Evolutionary conservation across 2,329 filamentous ascomycete species (phyloP).

Genomic region (Alternaria solani): DNA sequence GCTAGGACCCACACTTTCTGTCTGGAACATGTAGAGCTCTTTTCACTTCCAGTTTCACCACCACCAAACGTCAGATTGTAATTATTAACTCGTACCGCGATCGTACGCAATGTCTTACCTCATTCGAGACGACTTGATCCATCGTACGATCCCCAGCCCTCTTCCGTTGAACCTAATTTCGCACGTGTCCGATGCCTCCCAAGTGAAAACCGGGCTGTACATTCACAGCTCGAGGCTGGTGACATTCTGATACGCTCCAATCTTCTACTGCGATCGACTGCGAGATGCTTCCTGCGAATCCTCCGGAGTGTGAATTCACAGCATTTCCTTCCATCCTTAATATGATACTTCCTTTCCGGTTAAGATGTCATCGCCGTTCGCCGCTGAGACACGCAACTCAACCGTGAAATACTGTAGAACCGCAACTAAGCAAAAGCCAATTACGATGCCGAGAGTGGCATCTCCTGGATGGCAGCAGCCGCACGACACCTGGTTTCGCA

Average conservation of each 20-base stretch:
- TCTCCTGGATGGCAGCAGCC: background rate
- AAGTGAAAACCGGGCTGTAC: background rate
- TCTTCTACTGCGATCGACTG: background rate
- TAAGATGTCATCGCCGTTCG: background rate
- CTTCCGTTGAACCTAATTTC: background rate
- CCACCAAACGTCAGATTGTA: no score
- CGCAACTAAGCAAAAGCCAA: background rate
- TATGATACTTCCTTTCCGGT: background rate
- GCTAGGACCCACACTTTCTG: background rate
- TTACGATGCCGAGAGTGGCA: background rate
- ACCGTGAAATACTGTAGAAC: background rate
- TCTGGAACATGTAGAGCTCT: background rate
- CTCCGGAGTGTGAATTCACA: background rate
- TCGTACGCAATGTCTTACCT: background rate
- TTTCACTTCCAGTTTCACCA: background rate
- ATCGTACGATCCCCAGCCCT: background rate
- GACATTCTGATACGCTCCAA: background rate
- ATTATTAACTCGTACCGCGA: background rate
- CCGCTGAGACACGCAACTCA: background rate
- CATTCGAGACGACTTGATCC: background rate
- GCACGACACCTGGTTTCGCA: background rate
- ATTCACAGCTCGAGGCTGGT: background rate
- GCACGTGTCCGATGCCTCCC: background rate
- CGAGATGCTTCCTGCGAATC: background rate
- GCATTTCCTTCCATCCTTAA: background rate